Base-by-base conservation (phyloP, 768 basidiomycete genomes). In the Phanerodontia chrysosporium region DNA sequence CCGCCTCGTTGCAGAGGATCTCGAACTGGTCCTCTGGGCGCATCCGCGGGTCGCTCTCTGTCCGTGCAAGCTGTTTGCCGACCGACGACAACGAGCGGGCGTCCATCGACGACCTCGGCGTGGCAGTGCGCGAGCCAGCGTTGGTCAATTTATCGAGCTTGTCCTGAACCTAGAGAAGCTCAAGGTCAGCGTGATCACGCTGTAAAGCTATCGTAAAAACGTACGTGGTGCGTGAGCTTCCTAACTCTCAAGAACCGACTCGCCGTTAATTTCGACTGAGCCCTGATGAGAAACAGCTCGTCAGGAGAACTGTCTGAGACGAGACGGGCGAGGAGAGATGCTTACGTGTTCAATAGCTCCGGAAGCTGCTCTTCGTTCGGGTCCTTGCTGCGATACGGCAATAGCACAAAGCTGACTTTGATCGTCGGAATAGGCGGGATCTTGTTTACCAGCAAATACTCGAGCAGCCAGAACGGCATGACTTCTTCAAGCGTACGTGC, bases 381-480 rank as follows among this genome's bases (percentile, higher is more conserved):
- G 54, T 86, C 83, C 59, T 82, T 81, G 59, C 75, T 80, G 2
- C 73, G 76, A 82, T 83, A 90, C 1, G 95, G 94, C 61, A 95
- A 76, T 36, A 99, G 73, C 21, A 96, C 83, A 69, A 98, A 99
- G 65, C 93, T 92, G 45, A 98, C 69, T 75, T 98, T 99, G 53
- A 81, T 76, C 13, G 78, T 76, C 16, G 84, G 81, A 0, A 77
- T 66, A 27, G 79, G 63, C 14, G 81, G 74, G 56, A 78, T 74
- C 67, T 82, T 85, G 63, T 89, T 88, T 14, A 84, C 73, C 39
- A 98, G 78, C 39, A 98, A 73, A 65, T 89, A 96, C 70, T 98
- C 92, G 52, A 93, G 74, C 49, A 97, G 74, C 96, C 96, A 98
- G 63, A 86, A 67, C 2, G 96, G 96, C 78, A 93, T 84, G 39